Evolutionary conservation across 441 rosid genomes (phyloP), one percentile per base, ranked within the genome.

Genomic region (Gossypium gossypioides): DNA sequence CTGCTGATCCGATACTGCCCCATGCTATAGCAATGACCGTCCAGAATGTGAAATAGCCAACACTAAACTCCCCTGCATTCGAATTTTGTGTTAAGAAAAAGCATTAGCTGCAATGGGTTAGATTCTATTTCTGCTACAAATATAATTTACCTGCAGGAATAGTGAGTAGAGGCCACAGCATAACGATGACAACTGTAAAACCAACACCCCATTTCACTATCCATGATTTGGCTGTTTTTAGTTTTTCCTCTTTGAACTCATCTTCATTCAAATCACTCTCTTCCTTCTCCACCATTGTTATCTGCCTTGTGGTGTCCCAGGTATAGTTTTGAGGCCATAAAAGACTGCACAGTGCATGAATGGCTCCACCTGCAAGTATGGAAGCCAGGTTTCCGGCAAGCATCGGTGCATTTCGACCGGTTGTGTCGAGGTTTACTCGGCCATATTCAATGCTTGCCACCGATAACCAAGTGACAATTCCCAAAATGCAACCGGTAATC

Each of bases 1-100:
- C 87, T 0, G 72, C 75, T 0, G 96, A 93, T 72, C 96, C 97
- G 32, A 91, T 59, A 13, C 92, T 88, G 27, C 97, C 97, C 98
- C 98, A 91, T 5, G 86, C 95, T 24, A 91, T 79, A 0, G 96
- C 88, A 44, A 93, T 83, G 4, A 87, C 88, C 5, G 92, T 90
- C 98, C 98, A 93, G 73, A 93, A 91, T 73, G 91, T 85, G 80
- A 91, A 93, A 70, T 93, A 93, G 44, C 92, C 98, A 66, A 72
- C 73, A 66, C 88, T 84, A 71, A 90, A 93, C 22, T 81, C 84
- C 57, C 82, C 91, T 86, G 86, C 84, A 78, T 57, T 25, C 12
- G 12, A 62, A 9, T 34, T 18, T 37, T 37, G 21, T 19, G 16
- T 15, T 50, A 50, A 15, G 67, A 62, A 18, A 16, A 15, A 34